Evolutionary conservation across 495 filamentous ascomycete species (phyloP).

Genomic region (Aspergillus bertholletiae): DNA sequence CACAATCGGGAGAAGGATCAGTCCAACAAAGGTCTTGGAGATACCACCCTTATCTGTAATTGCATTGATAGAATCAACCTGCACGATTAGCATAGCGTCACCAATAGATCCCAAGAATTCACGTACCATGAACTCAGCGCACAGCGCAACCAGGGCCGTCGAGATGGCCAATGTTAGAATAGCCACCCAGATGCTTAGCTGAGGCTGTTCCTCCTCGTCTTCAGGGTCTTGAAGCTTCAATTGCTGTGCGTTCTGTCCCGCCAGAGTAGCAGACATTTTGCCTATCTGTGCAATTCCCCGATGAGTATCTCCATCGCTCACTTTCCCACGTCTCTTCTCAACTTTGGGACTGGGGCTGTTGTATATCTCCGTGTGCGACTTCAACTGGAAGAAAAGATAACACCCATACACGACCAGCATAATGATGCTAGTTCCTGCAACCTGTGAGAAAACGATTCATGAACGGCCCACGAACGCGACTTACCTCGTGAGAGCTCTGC

Average conservation of each 20-base stretch:
- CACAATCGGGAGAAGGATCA: constrained; percentile 86
- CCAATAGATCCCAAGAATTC: background rate
- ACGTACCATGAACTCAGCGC: constrained; percentile 79
- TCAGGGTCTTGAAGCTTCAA: constrained; percentile 43
- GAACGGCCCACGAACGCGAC: background rate
- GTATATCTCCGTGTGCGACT: constrained; percentile 72
- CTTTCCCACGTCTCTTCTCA: constrained; percentile 49
- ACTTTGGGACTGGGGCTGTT: constrained; percentile 68
- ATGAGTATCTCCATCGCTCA: constrained; percentile 54
- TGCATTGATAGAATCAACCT: constrained; percentile 66
- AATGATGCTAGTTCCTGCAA: constrained; percentile 62
- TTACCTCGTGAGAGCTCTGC: constrained; percentile 38
- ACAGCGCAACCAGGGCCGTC: constrained; percentile 79
- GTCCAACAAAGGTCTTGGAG: constrained; percentile 73
- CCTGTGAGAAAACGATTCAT: background rate
- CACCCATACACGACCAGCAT: constrained; percentile 72
- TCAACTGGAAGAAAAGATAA: constrained; percentile 80
- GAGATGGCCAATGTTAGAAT: constrained; percentile 64
- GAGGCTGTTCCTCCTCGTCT: constrained; percentile 67
- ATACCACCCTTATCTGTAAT: constrained; percentile 56
- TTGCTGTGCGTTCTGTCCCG: constrained; percentile 40
- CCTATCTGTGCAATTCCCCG: constrained; percentile 61
- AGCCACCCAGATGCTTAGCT: constrained; percentile 66
- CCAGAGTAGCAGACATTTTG: constrained; percentile 43
- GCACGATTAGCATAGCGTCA: background rate